Base-by-base conservation (phyloP, 169 alveolate genomes). In the Plasmodium reichenowi region DNA sequence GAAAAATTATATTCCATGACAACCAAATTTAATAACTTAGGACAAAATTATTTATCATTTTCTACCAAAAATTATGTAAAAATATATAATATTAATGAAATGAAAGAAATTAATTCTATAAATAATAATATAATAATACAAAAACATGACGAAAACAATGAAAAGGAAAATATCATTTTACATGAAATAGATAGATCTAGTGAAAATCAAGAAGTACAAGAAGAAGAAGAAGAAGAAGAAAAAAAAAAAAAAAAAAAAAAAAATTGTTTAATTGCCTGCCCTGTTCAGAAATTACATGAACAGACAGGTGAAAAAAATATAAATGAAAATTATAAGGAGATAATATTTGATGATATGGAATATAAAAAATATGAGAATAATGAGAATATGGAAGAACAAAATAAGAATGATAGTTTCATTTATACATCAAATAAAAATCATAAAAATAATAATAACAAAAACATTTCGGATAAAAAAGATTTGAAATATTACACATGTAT, bases 11-110 rank as follows among this genome's bases (percentile, higher is more conserved):
- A 20, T 72, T 68, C 15, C n/a, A 45, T 83, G 13, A 83, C 76
- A 47, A 47, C 71, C 13, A 56, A 52, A 72, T 72, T 38, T 67
- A 72, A 32, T 68, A 3, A 58, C 12, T 15, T 22, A 26, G 67
- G 29, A n/a, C 22, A 83, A 47, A 60, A 52, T 47, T 83, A 68
- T 15, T 32, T 83, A 13, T 59, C 74, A 48, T 68, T 83, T 59
- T 83, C 85, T 63, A 83, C 91, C 15, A 60, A 67, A 50, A 68
- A 47, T 15, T 83, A 72, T 60, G 85, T 83, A 6, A 52, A 72
- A 56, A 56, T 83, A 29, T 72, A 45, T 72, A 62, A 83, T n/a
- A 20, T 68, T 26, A 58, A 72, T n/a, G 52, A 72, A 17, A 59
- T 26, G 43, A 56, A 32, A 15, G 66, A 50, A 26, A 13, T 83